Conservation (phyloP, 2,329 filamentous ascomycete genomes). For the Paraphaeosphaeria minitans region DNA sequence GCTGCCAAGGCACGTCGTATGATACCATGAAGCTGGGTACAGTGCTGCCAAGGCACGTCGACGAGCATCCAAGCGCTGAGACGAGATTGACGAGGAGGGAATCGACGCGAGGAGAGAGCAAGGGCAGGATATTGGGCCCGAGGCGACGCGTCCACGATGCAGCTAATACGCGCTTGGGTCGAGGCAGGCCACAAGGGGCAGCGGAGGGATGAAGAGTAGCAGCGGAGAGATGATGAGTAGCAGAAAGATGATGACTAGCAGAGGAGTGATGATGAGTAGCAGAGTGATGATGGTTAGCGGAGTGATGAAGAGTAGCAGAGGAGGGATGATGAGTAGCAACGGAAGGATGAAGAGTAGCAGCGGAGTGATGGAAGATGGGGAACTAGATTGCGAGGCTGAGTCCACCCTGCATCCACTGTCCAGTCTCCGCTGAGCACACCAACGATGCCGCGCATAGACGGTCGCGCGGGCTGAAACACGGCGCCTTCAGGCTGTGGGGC, state of each 20-base stretch:
- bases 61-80: neutral
- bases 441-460: neutral
- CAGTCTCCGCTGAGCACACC: no score
- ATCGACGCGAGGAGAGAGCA: neutral
- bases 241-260: neutral
- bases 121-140: neutral
- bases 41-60: neutral
- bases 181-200: neutral
- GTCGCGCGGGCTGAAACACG: conserved; percentile 2
- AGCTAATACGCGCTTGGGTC: neutral
- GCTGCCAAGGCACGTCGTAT: neutral
- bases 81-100: neutral
- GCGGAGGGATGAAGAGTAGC: neutral
- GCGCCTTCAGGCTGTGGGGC: conserved; percentile 6
- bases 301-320: no score
- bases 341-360: neutral
- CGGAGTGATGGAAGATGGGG: no score
- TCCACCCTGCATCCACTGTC: no score
- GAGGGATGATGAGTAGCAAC: neutral
- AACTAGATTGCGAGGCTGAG: no score
- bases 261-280: neutral
- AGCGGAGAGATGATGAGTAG: no score
- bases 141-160: no score
- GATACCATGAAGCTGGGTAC: neutral
- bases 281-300: no score